phyloP scores from a whole-genome alignment of 2,329 filamentous ascomycete genomes.

The Amauroascus niger region DNA sequence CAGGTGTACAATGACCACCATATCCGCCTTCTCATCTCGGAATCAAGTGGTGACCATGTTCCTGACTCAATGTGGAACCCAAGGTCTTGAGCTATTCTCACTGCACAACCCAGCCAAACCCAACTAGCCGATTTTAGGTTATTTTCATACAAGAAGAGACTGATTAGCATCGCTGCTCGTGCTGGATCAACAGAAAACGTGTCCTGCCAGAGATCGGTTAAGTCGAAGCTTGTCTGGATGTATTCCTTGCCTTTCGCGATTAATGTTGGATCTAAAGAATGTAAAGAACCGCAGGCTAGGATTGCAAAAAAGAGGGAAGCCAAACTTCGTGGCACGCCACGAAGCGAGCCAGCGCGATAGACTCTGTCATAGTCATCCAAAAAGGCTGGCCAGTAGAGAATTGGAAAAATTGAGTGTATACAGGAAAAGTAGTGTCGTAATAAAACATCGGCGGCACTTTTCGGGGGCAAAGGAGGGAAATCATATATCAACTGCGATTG shows the following conservation, averaged over 20 bases:
- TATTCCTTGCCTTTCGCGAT: conserved; percentile 54
- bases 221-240: conserved; percentile 58
- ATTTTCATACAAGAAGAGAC: conserved; percentile 72
- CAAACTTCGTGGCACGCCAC: conserved; percentile 58
- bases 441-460: conserved; percentile 59
- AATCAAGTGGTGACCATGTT: conserved; percentile 63
- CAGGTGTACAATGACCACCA: conserved; percentile 94
- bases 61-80: conserved; percentile 68
- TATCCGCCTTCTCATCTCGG: conserved; percentile 73
- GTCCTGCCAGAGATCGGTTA: conserved; percentile 74
- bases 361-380: conserved; percentile 64
- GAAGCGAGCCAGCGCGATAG: conserved; percentile 56
- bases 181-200: conserved; percentile 66
- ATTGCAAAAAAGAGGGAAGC: conserved; percentile 72
- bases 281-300: conserved; percentile 71
- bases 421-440: conserved; percentile 66
- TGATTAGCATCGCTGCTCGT: conserved; percentile 60
- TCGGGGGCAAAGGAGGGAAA: conserved; percentile 59
- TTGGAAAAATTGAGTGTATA: conserved; percentile 70
- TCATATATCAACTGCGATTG: conserved; percentile 44
- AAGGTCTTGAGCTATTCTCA: conserved; percentile 72
- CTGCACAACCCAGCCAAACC: conserved; percentile 72
- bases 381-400: conserved; percentile 82
- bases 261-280: conserved; percentile 50
- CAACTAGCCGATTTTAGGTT: conserved; percentile 79